phyloP scores from a whole-genome alignment of 441 rosid genomes.

The Pelargonium citronellum region DNA sequence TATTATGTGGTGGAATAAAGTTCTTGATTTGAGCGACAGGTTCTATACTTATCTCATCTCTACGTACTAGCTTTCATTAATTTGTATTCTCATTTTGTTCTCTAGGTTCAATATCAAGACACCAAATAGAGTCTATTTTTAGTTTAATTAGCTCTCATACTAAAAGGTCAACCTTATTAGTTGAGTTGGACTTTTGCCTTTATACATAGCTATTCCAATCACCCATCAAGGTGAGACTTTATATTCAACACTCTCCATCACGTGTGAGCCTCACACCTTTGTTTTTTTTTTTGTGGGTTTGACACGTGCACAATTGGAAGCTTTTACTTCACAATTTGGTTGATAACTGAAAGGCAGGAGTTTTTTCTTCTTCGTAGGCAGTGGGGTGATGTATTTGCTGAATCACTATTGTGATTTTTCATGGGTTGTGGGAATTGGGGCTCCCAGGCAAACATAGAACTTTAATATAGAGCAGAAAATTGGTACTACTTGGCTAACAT shows the following conservation, averaged over 20 bases:
- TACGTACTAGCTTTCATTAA: not conserved
- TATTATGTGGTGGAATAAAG: conserved; percentile 40
- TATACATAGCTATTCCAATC: no score
- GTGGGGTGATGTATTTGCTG: not conserved
- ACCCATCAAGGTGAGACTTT: no score
- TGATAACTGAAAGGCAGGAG: not conserved
- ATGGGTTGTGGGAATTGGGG: not conserved
- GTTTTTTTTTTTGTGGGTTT: no score
- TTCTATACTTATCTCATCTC: conserved; percentile 3
- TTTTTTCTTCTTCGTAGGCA: not conserved
- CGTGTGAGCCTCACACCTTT: no score
- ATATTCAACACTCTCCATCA: no score
- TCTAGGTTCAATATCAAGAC: not conserved
- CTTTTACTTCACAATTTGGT: not conserved
- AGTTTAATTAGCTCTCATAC: not conserved
- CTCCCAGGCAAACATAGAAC: not conserved
- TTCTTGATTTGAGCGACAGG: conserved; percentile 35
- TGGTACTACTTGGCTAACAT: no score
- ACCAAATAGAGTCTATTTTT: not conserved
- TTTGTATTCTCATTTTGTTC: not conserved
- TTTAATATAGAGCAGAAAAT: no score
- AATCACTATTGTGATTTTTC: not conserved
- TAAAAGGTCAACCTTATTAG: no score
- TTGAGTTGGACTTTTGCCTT: no score
- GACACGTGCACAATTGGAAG: no score